Evolutionary conservation across 352 stramenopile genomes (phyloP).

Genomic region (Globisporangium orthogonon): DNA sequence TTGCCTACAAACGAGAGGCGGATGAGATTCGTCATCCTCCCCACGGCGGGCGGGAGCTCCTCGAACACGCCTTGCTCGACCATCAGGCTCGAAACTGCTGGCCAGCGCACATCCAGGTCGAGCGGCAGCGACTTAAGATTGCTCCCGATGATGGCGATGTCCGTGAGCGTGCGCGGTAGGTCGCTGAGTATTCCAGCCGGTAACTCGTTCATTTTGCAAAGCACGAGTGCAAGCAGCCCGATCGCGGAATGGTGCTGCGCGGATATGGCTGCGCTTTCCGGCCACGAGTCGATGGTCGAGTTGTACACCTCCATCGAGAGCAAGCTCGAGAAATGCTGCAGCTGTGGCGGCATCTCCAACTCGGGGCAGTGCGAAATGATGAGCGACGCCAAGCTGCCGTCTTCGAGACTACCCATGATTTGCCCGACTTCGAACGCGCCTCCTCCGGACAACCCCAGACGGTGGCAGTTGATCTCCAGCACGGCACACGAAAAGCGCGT

Average conservation of each 20-base stretch:
- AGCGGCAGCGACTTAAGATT: slow-evolving; percentile 7
- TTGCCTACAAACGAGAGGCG: slow-evolving; percentile 9
- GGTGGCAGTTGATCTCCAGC: slow-evolving; percentile 13
- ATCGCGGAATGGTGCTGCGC: slow-evolving; percentile 10
- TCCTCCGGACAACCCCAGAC: slow-evolving; percentile 7
- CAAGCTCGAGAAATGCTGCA: slow-evolving; percentile 21
- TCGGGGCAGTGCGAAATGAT: slow-evolving; percentile 21
- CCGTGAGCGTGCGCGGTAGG: slow-evolving; percentile 6
- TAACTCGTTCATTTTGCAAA: slow-evolving; percentile 8
- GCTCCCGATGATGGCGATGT: slow-evolving; percentile 11
- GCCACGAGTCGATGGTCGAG: slow-evolving; percentile 21
- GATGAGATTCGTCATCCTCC: slow-evolving; percentile 6
- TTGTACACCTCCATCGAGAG: slow-evolving; percentile 29
- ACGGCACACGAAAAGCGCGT: slow-evolving; percentile 15
- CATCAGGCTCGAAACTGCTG: slow-evolving; percentile 5
- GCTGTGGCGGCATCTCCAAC: slow-evolving; percentile 14
- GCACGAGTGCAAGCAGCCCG: slow-evolving; percentile 4
- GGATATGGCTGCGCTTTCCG: slow-evolving; percentile 14
- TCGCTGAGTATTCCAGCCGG: slow-evolving; percentile 1
- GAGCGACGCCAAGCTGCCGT: slow-evolving; percentile 14
- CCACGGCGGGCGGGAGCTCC: not conserved
- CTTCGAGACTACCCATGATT: slow-evolving; percentile 15
- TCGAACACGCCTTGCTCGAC: slow-evolving; percentile 1
- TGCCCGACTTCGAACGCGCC: slow-evolving; percentile 5
- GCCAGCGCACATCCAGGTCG: slow-evolving; percentile 9